A percentile compares a stretch with the other conserved stretches of the same genome.
phyloP scores from a whole-genome alignment of 208 protist species.

The Wallacemonas sp. region DNA sequence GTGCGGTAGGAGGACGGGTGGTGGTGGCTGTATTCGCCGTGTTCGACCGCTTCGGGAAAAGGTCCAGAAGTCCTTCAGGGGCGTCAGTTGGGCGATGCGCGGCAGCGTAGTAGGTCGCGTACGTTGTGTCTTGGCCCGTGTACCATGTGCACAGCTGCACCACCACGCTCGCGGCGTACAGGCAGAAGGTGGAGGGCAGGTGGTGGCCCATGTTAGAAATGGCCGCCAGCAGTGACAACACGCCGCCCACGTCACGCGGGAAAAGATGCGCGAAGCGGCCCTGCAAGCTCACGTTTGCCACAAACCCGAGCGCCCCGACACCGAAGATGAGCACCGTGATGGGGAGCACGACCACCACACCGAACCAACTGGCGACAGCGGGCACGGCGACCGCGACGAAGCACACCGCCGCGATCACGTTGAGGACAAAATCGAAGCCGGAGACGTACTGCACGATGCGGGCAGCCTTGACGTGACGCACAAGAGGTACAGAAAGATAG shows the following conservation, averaged over 20 bases:
- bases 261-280: slow-evolving; percentile 11
- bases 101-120: slow-evolving; percentile 5
- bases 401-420: not conserved
- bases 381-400: slow-evolving; percentile 12
- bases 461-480: not conserved
- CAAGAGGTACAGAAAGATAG: not conserved
- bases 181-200: slow-evolving; percentile 11
- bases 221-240: slow-evolving; percentile 17
- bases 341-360: slow-evolving; percentile 5
- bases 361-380: slow-evolving; percentile 11
- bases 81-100: too few relatives aligned
- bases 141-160: not conserved
- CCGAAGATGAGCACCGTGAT: not conserved
- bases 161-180: slow-evolving; percentile 10
- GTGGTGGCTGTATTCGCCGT: too few relatives aligned
- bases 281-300: slow-evolving; percentile 10
- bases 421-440: slow-evolving; percentile 13
- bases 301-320: slow-evolving; percentile 11
- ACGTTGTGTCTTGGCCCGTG: not conserved
- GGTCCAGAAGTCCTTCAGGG: too few relatives aligned
- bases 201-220: slow-evolving; percentile 20
- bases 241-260: slow-evolving; percentile 12
- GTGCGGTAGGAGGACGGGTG: too few relatives aligned
- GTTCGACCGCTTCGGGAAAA: too few relatives aligned
- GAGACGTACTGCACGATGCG: slow-evolving; percentile 10